Conservation (phyloP, 2,329 filamentous ascomycete species). For the Colletotrichum higginsianum region DNA sequence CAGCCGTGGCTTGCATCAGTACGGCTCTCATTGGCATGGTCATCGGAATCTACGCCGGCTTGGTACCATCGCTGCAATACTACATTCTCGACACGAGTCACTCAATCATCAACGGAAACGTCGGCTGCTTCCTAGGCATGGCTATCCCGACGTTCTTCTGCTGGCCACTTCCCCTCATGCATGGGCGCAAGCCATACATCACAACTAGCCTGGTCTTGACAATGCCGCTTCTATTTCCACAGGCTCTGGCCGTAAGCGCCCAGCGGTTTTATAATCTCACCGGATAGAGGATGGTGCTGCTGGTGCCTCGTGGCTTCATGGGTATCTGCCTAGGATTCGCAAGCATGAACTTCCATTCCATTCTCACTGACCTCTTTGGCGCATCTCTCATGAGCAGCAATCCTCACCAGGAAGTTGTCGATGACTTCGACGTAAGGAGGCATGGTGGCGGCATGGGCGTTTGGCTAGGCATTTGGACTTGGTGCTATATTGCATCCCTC, state of each 20-base stretch:
- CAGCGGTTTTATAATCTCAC: constrained; percentile 69
- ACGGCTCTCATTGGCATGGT: constrained; percentile 80
- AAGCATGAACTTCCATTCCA: constrained; percentile 82
- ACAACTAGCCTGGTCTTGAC: constrained; percentile 77
- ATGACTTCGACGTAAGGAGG: constrained; percentile 77
- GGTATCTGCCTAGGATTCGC: constrained; percentile 81
- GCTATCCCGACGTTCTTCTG: constrained; percentile 78
- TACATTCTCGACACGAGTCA: constrained; percentile 79
- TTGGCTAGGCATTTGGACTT: constrained; percentile 86
- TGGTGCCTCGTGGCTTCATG: constrained; percentile 76
- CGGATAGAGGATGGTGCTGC: constrained; percentile 72
- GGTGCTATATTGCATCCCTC: constrained; percentile 81
- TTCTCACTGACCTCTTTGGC: constrained; percentile 82
- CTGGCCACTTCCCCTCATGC: constrained; percentile 82
- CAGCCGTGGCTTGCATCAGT: constrained; percentile 79
- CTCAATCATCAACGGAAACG: constrained; percentile 79
- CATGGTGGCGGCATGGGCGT: constrained; percentile 84
- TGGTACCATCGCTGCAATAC: constrained; percentile 86
- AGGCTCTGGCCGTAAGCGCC: constrained; percentile 75
- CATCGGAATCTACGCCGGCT: constrained; percentile 82
- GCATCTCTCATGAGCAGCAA: constrained; percentile 80
- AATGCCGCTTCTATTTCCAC: constrained; percentile 82
- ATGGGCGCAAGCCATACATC: constrained; percentile 85
- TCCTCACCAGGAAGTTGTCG: constrained; percentile 80
- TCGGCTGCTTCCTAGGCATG: constrained; percentile 79